Evolutionary conservation across 192 early-diverging fungal species (phyloP).

Genomic region (Backusella macrospora): DNA sequence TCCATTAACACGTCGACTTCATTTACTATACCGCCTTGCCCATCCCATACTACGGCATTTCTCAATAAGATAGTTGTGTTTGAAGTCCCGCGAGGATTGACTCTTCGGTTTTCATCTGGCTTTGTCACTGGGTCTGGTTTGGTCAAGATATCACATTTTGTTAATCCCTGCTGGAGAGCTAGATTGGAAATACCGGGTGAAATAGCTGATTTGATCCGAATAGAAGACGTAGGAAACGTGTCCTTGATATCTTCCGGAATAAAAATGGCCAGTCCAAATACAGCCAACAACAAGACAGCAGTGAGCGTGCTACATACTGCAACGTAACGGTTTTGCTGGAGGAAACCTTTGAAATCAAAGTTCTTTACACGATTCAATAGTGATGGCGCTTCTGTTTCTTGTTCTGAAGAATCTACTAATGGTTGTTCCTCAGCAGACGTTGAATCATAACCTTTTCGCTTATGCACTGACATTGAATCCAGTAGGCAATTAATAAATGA

Average conservation of each 20-base stretch:
- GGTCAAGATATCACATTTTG: background rate
- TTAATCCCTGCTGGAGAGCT: background rate
- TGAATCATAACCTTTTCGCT: background rate
- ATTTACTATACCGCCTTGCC: slow-evolving; percentile 27
- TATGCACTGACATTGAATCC: slow-evolving; percentile 2
- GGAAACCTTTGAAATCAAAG: slow-evolving; percentile 5
- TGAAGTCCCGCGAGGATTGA: slow-evolving; percentile 26
- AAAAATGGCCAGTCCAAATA: slow-evolving; percentile 12
- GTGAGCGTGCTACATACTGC: background rate
- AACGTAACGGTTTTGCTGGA: background rate
- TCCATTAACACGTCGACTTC: slow-evolving; percentile 47
- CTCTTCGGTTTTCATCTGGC: background rate
- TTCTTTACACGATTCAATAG: background rate
- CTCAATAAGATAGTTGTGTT: slow-evolving; percentile 18
- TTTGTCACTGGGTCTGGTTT: background rate
- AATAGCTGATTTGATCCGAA: background rate
- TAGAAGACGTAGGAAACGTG: background rate
- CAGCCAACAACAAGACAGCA: background rate
- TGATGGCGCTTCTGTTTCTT: background rate
- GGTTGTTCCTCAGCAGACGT: slow-evolving; percentile 1
- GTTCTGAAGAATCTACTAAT: background rate
- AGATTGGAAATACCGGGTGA: background rate
- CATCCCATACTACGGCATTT: slow-evolving; percentile 44
- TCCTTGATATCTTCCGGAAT: background rate
- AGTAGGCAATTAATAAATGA: background rate